Evolutionary conservation across 2,329 filamentous ascomycete species (phyloP).

Genomic region (Colletotrichum sp.): DNA sequence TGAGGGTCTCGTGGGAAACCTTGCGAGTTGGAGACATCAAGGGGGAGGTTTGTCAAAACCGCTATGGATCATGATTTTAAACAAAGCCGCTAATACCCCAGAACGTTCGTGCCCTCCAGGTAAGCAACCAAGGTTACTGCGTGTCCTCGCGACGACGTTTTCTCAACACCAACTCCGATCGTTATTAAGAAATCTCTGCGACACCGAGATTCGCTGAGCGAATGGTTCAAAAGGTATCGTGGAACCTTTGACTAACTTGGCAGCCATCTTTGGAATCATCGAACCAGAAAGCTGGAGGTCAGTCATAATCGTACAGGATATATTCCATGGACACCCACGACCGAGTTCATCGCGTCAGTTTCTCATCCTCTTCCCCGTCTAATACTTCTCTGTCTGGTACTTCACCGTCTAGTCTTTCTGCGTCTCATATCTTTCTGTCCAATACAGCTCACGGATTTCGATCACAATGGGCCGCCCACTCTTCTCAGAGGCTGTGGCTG

Average conservation of each 20-base stretch:
- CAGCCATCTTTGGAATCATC: not conserved
- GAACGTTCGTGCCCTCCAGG: not conserved
- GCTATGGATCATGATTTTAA: not conserved
- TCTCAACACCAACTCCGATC: not conserved
- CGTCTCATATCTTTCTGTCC: not conserved
- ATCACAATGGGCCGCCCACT: not conserved
- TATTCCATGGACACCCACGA: not conserved
- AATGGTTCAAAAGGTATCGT: not conserved
- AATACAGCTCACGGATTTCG: not conserved
- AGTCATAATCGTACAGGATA: not conserved
- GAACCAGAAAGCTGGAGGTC: fast-evolving
- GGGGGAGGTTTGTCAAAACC: fast-evolving
- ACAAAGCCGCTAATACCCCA: too few species aligned
- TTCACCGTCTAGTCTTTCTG: not conserved
- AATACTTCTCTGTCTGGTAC: not conserved
- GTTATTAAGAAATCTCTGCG: not conserved
- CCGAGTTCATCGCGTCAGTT: not conserved
- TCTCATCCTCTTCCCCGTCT: not conserved
- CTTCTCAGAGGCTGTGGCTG: not conserved
- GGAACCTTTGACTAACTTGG: not conserved
- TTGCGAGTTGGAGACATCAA: not conserved
- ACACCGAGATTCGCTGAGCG: not conserved
- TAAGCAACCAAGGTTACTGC: fast-evolving
- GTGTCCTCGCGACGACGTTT: fast-evolving
- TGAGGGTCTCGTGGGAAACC: not conserved